Evolutionary conservation across 441 rosid species (phyloP).

Genomic region (Cnidoscolus chayamansa): DNA sequence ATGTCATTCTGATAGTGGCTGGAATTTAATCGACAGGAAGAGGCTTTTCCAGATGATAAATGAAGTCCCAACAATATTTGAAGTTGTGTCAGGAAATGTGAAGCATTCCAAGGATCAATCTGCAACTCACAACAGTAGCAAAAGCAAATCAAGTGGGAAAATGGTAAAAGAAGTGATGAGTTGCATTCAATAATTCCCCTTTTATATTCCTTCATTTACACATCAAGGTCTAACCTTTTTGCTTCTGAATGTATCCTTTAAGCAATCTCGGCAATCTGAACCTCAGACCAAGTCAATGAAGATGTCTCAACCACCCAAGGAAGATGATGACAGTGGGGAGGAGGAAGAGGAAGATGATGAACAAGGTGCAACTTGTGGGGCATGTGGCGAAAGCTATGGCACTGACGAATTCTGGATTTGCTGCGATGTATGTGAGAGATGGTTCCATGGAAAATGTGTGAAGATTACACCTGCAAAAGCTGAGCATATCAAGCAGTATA

Average conservation of each 20-base stretch:
- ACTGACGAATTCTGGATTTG: conserved; percentile 91
- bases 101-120: conserved; percentile 73
- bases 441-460: conserved; percentile 97
- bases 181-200: background rate
- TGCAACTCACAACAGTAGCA: conserved; percentile 51
- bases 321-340: conserved; percentile 81
- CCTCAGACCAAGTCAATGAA: conserved; percentile 49
- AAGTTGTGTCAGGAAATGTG: conserved; percentile 69
- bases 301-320: conserved; percentile 54
- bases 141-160: conserved; percentile 74
- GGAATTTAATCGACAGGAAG: conserved; percentile 53
- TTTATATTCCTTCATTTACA: background rate
- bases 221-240: conserved; percentile 11
- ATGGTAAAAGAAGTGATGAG: conserved; percentile 33
- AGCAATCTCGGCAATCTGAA: conserved; percentile 56
- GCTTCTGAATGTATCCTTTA: conserved; percentile 18
- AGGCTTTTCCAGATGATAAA: conserved; percentile 89
- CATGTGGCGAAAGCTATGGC: conserved; percentile 87
- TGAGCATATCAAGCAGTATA: conserved; percentile 92
- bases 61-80: conserved; percentile 76
- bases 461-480: conserved; percentile 98
- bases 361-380: conserved; percentile 88
- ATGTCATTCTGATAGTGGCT: conserved; percentile 17
- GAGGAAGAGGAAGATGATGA: conserved; percentile 87
- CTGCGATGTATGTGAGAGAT: conserved; percentile 84